These are phyloP conservation scores for Yarrowia osloensis DNA, from an alignment of 805 yeast genomes.

Conservation along the genomic window DNA sequence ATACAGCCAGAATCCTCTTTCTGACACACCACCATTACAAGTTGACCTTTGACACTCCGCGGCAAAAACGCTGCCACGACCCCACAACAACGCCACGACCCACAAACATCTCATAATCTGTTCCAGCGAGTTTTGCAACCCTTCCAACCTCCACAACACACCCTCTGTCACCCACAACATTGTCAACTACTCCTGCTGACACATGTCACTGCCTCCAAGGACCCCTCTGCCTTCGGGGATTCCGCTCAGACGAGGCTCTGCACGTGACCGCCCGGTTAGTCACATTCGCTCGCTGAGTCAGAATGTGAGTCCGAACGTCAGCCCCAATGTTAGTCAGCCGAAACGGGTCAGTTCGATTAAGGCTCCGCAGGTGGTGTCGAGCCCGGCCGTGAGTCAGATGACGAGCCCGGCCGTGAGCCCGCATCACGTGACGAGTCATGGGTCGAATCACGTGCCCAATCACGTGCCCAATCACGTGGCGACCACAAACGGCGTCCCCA, in stretches of 20 bases:
- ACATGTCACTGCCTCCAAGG: constrained; percentile 16
- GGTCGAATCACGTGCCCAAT: neutral
- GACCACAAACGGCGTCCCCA: too few species aligned
- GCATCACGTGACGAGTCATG: neutral
- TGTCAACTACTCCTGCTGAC: neutral
- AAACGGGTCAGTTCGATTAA: too few species aligned
- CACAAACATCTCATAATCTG: neutral
- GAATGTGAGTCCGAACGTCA: neutral
- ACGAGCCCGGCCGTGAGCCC: neutral
- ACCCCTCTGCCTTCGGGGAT: constrained; percentile 11
- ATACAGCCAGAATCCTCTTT: neutral
- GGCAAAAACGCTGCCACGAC: neutral
- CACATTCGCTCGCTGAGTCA: neutral
- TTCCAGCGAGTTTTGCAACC: neutral
- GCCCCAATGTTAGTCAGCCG: neutral
- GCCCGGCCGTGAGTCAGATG: neutral
- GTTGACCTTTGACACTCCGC: too few species aligned
- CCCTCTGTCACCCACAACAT: neutral
- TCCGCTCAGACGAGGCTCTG: neutral
- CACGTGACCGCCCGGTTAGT: neutral
- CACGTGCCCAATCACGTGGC: neutral
- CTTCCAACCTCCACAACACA: too few species aligned
- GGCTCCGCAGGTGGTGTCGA: too few species aligned
- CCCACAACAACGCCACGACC: too few species aligned
- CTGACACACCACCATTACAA: neutral